Percentiles rank a stretch among this genome's conserved stretches.
Evolutionary conservation across 73 alveolate genomes (phyloP).

Genomic region (Breviolum minutum): DNA sequence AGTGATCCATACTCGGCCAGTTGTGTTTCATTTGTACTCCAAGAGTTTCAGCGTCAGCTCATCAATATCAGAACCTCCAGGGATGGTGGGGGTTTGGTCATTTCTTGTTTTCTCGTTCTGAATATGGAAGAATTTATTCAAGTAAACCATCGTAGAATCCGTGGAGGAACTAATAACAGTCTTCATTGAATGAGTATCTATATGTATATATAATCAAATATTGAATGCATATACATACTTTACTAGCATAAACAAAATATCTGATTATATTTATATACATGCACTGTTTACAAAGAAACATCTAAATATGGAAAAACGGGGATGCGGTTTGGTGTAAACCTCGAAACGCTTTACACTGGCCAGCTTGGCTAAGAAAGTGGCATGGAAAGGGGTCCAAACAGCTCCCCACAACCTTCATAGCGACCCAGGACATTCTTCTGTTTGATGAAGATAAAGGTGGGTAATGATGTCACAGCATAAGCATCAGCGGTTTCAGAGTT

Average conservation of each 20-base stretch:
- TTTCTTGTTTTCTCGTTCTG: not conserved
- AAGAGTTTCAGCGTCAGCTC: slow-evolving; percentile 9
- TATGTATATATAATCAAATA: too few species aligned
- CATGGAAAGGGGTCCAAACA: too few species aligned
- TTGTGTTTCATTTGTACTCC: slow-evolving; percentile 19
- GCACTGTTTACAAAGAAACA: not conserved
- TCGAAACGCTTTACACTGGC: not conserved
- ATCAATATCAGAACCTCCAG: slow-evolving; percentile 8
- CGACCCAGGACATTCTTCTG: not conserved
- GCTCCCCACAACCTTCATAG: not conserved
- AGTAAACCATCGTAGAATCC: not conserved
- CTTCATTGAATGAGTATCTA: not conserved
- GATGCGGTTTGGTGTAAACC: not conserved
- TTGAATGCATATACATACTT: too few species aligned
- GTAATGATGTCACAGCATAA: not conserved
- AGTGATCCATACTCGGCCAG: not conserved
- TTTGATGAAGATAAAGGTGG: slow-evolving; percentile 12
- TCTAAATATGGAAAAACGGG: not conserved
- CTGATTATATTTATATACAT: not conserved
- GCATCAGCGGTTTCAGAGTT: slow-evolving; percentile 15
- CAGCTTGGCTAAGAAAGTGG: not conserved
- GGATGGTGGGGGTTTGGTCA: not conserved
- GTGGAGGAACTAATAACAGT: not conserved
- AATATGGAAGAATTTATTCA: not conserved
- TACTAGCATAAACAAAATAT: too few species aligned